Conservation (phyloP, 2,329 filamentous ascomycete genomes). For the Davidsoniella neocaledoniae region DNA sequence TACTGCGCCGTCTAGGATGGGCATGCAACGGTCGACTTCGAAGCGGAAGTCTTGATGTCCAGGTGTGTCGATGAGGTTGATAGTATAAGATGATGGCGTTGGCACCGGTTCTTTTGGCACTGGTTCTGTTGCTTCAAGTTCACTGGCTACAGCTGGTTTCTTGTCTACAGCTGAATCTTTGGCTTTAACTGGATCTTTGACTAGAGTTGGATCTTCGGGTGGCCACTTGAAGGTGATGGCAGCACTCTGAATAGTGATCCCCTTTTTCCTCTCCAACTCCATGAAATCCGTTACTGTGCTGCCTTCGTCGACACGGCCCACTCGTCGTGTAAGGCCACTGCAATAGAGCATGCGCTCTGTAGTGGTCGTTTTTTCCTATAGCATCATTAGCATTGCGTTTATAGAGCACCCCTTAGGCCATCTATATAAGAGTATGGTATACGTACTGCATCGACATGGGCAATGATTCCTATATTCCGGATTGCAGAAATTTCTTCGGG, state of each 20-base stretch:
- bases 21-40: conserved; percentile 79
- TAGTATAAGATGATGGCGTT: conserved; percentile 25
- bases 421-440: background rate
- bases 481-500: conserved; percentile 20
- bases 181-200: conserved; percentile 26
- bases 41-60: conserved; percentile 97
- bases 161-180: background rate
- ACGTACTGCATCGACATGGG: conserved; percentile 79
- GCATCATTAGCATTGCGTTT: conserved; percentile 6
- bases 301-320: conserved; percentile 85
- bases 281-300: conserved; percentile 96
- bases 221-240: conserved; percentile 95
- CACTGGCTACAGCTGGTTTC: background rate
- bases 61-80: conserved; percentile 91
- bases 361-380: conserved; percentile 81
- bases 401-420: background rate
- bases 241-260: conserved; percentile 91
- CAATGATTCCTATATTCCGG: conserved; percentile 94
- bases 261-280: conserved; percentile 47
- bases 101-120: too few relatives aligned
- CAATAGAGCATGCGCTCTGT: conserved; percentile 99
- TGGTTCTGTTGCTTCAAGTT: background rate
- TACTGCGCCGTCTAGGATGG: conserved; percentile 78
- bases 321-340: conserved; percentile 70
- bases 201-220: conserved; percentile 20